Base-by-base conservation (phyloP, 164 flowering plant genomes). In the Piper betle region DNA sequence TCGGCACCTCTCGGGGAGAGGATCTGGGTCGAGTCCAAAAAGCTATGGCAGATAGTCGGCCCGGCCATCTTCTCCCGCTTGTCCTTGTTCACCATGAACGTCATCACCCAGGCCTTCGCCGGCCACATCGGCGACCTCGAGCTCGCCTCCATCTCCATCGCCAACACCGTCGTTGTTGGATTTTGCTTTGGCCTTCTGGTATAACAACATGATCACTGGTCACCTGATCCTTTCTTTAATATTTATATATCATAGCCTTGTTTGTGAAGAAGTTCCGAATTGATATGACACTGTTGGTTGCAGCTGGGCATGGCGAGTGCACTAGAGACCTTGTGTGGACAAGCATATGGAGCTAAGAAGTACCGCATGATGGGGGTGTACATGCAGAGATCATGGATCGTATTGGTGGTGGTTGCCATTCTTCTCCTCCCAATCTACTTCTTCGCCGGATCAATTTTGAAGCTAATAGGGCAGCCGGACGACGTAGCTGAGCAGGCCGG, bases 231-330 rank as follows among this genome's bases (percentile, higher is more conserved):
- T 17, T 54, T 16, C 57, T 2, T 46, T 15, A 10, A 12, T 6
- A 5, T 12, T 46, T 10, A 10, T 6, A 6, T 42, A 6, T 42
- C 11, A 42, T 15, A 46, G 50, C 15, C 11, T 46, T 46, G 3
- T 46, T 46, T 46, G n/a, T 38, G 48, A n/a, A 38, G 33, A 7
- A 4, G n/a, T n/a, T 37, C n/a, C 9, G 11, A 37, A 12, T 46
- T 46, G 15, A 46, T 3, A 6, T 8, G 57, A 18, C 25, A 16
- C 4, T 18, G 39, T n/a, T 58, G 4, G 39, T 50, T 52, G 42
- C 62, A 81, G 85, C 53, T 81, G 20, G 85, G 85, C n/a, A 87
- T 90, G 88, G 95, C 87, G 6, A 88, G 97, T 63, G 91, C 92
- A 8, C 42, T 84, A 17, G 97, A 91, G 74, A 91, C 96, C 0